Evolutionary conservation across 352 stramenopile species (phyloP), one percentile per base, ranked within the genome.

Genomic region (Thalassiosira mediterranea): DNA sequence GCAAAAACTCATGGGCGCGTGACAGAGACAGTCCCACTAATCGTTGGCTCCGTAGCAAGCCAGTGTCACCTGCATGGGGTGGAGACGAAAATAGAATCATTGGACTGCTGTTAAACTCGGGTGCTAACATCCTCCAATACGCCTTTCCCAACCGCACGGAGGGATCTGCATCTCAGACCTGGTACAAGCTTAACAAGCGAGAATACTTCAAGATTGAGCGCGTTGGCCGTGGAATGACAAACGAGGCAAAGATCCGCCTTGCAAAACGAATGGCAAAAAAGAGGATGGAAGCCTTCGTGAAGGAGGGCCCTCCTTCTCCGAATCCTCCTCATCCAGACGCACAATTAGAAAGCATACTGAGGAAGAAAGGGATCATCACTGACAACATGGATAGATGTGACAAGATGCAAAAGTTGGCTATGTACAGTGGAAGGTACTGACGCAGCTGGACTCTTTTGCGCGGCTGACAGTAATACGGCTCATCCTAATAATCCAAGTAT

Each of bases 81-180:
- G n/a, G 5, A 23, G 44, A 60, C 5, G 44, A 69, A 21, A 17
- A 48, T 32, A 0, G 47, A 49, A 69, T 69, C 40, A 57, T 69
- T 19, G 59, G 59, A 0, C 59, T 69, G 1, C 46, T 69, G 26
- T 58, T 69, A 13, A 69, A 69, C 31, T 38, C 59, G 1, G 46
- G 59, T 7, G 58, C 59, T 0, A 59, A 59, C 34, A 69, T 69
- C 23, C 34, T 69, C 23, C 59, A 69, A 34, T 69, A 69, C 44
- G 59, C 59, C 0, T 69, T 57, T 23, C 11, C 58, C 3, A 17
- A 69, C 44, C 44, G 59, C 44, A 46, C 58, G 3, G 58, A 68
- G n/a, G 28, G 23, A 25, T 34, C 40, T 4, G 32, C 23, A 28
- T 44, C 38, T 4, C 54, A 40, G 46, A 58, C 17, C 17, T 68